Evolutionary conservation across 352 stramenopile species (phyloP), one percentile per base, ranked within the genome.

Genomic region (Aphanomyces invadans): DNA sequence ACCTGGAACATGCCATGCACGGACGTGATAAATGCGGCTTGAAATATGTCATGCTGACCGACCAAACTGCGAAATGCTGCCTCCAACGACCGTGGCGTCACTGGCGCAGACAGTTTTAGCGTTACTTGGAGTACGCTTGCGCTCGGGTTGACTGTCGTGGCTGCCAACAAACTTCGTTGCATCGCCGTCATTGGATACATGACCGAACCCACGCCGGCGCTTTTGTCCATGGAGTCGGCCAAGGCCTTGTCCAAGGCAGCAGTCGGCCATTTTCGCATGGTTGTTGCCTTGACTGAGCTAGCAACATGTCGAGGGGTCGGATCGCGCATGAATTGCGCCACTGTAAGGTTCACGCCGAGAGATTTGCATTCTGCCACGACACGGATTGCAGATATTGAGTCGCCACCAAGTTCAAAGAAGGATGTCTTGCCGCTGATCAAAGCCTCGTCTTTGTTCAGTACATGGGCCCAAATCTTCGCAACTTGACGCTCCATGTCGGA

Each of bases 371-470:
- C 49, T 9, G 49, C 49, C 19, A 57, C 49, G 9, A n/a, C 23
- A 11, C 33, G n/a, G 25, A 57, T 57, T 4, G 23, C 49, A 4
- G 49, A 39, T 36, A 57, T 29, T 10, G 49, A 57, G 29, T 57
- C 49, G 10, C 49, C 49, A 33, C 49, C 49, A 25, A 57, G 23
- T 12, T 21, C 49, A 57, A 57, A 57, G 49, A 57, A 57, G 15
- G 49, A 57, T 11, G 49, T 36, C 10, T 38, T 21, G 29, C 15
- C 19, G 10, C 25, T 7, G n/a, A 57, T 57, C 10, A n/a, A 19
- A 3, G 10, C 12, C 49, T 21, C 25, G 29, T 57, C 49, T 25
- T 12, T 28, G 12, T 57, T 4, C 49, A 57, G 28, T 5, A 57
- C 25, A 15, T 29, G 3, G 7, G 49, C 15, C 49, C 49, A 57